phyloP scores from a whole-genome alignment of 75 land plant genomes.

The Gnetum montanum region DNA sequence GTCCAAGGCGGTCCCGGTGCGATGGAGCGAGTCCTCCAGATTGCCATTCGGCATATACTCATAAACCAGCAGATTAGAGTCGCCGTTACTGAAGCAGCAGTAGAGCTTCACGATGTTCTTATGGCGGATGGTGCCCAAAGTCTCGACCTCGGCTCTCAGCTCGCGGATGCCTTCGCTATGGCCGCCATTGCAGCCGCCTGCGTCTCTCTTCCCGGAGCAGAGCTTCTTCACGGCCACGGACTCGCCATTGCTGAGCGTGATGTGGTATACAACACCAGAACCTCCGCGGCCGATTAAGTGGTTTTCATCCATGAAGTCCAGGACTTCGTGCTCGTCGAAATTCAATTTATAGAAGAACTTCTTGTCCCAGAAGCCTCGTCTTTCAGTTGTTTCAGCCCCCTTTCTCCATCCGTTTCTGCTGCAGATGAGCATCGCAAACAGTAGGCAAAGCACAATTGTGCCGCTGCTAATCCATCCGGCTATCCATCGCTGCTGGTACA shows the following conservation, averaged over 20 bases:
- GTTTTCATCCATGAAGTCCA: conserved; percentile 51
- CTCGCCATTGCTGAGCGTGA: conserved; percentile 47
- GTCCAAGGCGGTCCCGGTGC: conserved; percentile 25
- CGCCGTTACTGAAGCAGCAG: conserved; percentile 53
- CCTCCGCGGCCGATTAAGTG: conserved; percentile 79
- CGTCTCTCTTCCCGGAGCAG: conserved; percentile 26
- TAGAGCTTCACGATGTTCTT: conserved; percentile 89
- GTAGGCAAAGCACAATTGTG: neutral
- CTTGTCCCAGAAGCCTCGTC: conserved; percentile 22
- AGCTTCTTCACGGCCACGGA: conserved; percentile 82
- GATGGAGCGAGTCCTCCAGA: conserved; percentile 71
- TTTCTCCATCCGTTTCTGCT: neutral
- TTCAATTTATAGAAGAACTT: conserved; percentile 50
- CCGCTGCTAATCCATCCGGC: conserved; percentile 2
- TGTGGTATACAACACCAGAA: conserved; percentile 73
- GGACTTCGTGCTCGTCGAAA: conserved; percentile 47
- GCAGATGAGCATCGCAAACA: neutral
- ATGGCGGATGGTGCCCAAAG: conserved; percentile 77
- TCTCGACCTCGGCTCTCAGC: conserved; percentile 62
- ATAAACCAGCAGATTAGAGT: conserved; percentile 64
- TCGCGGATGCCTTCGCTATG: conserved; percentile 19
- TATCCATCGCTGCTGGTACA: neutral
- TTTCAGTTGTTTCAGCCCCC: neutral
- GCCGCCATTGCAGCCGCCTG: conserved; percentile 10
- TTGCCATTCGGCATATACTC: conserved; percentile 97